Base-by-base conservation (phyloP, 257 asterid species). In the Solanum lignicaule region DNA sequence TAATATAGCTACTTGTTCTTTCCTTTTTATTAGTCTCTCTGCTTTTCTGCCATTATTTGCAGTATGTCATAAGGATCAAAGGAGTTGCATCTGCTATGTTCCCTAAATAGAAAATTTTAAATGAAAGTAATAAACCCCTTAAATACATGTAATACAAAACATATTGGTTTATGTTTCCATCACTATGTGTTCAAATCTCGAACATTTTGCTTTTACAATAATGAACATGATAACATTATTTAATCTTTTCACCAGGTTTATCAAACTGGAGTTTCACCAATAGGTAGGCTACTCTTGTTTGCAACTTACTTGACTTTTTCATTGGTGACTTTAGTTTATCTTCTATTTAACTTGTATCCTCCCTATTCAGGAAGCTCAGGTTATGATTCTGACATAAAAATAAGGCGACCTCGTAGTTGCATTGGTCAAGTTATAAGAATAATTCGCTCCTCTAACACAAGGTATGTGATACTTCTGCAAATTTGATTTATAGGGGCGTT, bases 351-450 rank as follows among this genome's bases (percentile, higher is more conserved):
- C 85, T 48, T 82, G 86, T 66, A 48, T 82, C 43, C n/a, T 82
- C 86, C 89, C 72, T 89, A 65, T 90, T 52, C 90, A 97, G 98
- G 93, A 88, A 90, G 88, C 88, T 85, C 66, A 81, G 82, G 89
- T 87, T 78, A 82, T 72, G 86, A 91, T 85, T 89, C 92, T 89
- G 88, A 88, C 86, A 88, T 87, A 86, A 91, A 89, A 85, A 91
- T 90, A 86, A 91, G 87, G 88, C 86, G 90, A 83, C 87, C 92
- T 36, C 89, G 36, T 83, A 94, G 92, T 90, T 97, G 99, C 93
- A 93, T 94, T 87, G 98, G 98, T 23, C 89, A 93, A 83, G 90
- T 96, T n/a, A 91, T 97, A 85, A 91, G 92, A 86, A 87, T 95
- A 88, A 87, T 83, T 85, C 91, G 84, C 87, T 87, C 89, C 86